These are phyloP conservation scores for Metschnikowia lachancei DNA, from an alignment of 805 yeast genomes.

Conservation along the genomic window DNA sequence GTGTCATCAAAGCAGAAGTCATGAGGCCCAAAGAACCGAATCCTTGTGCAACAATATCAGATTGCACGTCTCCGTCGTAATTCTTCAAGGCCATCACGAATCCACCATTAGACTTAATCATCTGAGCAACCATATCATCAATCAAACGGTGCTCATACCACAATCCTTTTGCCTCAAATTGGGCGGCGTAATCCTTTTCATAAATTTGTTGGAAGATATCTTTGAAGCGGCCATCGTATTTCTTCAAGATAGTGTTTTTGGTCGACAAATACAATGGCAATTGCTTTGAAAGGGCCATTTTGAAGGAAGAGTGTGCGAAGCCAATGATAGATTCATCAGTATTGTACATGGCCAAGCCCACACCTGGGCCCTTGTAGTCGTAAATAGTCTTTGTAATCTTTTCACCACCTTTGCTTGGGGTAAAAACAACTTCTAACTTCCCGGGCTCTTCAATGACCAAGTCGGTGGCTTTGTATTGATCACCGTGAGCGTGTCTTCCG, in stretches of 20 bases:
- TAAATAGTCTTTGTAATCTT: constrained; percentile 58
- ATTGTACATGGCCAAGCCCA: constrained; percentile 92
- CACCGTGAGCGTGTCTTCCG: constrained; percentile 97
- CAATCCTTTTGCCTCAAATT: constrained; percentile 77
- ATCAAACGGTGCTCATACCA: constrained; percentile 97
- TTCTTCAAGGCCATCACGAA: constrained; percentile 94
- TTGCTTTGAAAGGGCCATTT: constrained; percentile 75
- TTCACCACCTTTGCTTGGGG: constrained; percentile 63
- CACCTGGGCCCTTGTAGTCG: constrained; percentile 70
- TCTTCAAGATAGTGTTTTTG: constrained; percentile 91
- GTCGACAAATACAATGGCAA: constrained; percentile 84
- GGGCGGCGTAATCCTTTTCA: constrained; percentile 60
- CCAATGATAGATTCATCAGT: constrained; percentile 87
- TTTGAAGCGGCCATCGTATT: constrained; percentile 93
- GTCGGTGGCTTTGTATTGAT: constrained; percentile 94
- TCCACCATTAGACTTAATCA: constrained; percentile 95
- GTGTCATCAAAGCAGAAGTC: constrained; percentile 96
- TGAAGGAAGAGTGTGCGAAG: constrained; percentile 91
- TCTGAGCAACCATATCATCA: constrained; percentile 99
- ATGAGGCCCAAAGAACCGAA: constrained; percentile 94
- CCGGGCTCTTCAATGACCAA: constrained; percentile 78
- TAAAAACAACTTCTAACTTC: constrained; percentile 69
- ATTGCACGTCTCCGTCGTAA: constrained; percentile 97
- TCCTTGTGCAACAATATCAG: constrained; percentile 97
- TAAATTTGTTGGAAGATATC: constrained; percentile 85